Percentiles rank a stretch among this genome's conserved stretches.
These are phyloP conservation scores for Metschnikowia anglica DNA, from an alignment of 805 yeast species.

Conservation along the genomic window DNA sequence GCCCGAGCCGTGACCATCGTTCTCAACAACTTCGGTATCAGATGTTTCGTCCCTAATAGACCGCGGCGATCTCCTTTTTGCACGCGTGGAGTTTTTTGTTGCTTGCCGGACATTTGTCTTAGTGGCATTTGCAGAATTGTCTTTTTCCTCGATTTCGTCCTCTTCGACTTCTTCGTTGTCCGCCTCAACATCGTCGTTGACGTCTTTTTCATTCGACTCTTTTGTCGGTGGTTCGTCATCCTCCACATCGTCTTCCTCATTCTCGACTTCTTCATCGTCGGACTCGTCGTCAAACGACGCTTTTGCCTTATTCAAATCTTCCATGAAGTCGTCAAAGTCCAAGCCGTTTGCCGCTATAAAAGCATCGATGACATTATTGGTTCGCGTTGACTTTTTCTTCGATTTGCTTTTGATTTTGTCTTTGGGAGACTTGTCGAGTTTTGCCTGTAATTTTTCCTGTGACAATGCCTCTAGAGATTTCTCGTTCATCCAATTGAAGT, in stretches of 20 bases:
- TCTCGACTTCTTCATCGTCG: constrained; percentile 12
- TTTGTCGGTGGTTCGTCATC: constrained; percentile 4
- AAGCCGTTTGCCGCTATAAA: constrained; percentile 38
- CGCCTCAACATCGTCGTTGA: not conserved
- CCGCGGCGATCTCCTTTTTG: constrained; percentile 1
- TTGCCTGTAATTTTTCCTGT: constrained; percentile 29
- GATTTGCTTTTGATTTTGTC: constrained; percentile 23
- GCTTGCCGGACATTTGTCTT: not conserved
- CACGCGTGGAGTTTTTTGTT: not conserved
- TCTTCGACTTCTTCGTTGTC: not conserved
- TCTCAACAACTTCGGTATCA: not conserved
- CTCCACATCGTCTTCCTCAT: constrained; percentile 1
- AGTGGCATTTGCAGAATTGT: not conserved
- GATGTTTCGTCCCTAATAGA: not conserved
- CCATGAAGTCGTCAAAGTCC: constrained; percentile 38
- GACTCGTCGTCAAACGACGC: constrained; percentile 5
- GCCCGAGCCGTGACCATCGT: not conserved
- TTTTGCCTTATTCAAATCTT: constrained; percentile 23
- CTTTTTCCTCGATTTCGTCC: not conserved
- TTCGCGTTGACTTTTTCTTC: constrained; percentile 27
- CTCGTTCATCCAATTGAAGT: constrained; percentile 45
- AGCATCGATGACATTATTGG: constrained; percentile 38
- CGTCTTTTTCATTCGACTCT: constrained; percentile 26
- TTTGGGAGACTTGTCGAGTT: constrained; percentile 30
- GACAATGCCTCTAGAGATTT: constrained; percentile 35